Percentiles rank a stretch among this genome's conserved stretches.
phyloP scores from a whole-genome alignment of 345 rosid species.

The Crucihimalaya himalaica region DNA sequence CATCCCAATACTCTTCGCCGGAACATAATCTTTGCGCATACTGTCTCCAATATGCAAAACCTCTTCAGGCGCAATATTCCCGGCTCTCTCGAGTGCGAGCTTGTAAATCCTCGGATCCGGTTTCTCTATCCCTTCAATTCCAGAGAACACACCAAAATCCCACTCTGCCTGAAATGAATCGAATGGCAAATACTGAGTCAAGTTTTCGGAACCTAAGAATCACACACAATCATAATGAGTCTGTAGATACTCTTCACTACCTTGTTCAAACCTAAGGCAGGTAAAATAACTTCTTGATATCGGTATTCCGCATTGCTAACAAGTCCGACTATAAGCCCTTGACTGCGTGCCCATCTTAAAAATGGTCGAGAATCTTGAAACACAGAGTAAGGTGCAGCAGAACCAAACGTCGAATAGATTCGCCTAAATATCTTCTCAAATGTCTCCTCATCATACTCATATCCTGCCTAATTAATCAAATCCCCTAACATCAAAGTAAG shows the following conservation, averaged over 20 bases:
- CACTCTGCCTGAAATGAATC: conserved; percentile 65
- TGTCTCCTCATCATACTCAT: conserved; percentile 89
- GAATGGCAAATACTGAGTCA: not conserved
- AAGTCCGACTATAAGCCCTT: conserved; percentile 72
- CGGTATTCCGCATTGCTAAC: conserved; percentile 90
- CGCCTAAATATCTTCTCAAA: conserved; percentile 84
- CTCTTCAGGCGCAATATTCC: conserved; percentile 71
- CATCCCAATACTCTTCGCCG: conserved; percentile 88
- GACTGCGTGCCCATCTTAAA: conserved; percentile 77
- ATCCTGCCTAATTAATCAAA: conserved; percentile 71
- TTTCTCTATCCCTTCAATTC: conserved; percentile 90
- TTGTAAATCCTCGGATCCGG: conserved; percentile 75
- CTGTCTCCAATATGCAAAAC: conserved; percentile 88
- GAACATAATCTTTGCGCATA: conserved; percentile 83
- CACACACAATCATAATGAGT: conserved; percentile 19
- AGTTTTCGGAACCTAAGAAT: not conserved
- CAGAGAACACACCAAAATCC: conserved; percentile 98
- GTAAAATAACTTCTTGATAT: conserved; percentile 86
- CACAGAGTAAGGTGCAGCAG: conserved; percentile 83
- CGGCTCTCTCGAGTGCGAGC: conserved; percentile 79
- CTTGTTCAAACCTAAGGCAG: conserved; percentile 79
- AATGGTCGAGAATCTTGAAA: conserved; percentile 84
- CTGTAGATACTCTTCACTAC: conserved; percentile 39
- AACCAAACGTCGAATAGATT: conserved; percentile 90
- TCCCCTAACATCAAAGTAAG: conserved; percentile 15